Evolutionary conservation across 805 yeast genomes (phyloP), one percentile per base, ranked within the genome.

Genomic region (Scheffersomyces lignosus): DNA sequence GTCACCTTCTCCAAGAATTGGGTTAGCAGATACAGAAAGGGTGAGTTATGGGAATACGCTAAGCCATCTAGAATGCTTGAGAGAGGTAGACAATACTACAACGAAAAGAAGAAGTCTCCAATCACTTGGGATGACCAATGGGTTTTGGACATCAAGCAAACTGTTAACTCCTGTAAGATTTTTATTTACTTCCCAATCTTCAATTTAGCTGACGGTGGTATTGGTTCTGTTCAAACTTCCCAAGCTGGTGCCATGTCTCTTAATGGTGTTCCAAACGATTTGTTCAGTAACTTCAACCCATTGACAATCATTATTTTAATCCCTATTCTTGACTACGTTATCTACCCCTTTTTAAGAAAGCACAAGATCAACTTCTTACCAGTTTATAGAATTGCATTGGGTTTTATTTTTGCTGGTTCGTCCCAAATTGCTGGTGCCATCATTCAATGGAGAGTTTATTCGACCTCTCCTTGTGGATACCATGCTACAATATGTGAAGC

Each of bases 171-270:
- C 18, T 71, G 77, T 53, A 58, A 66, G 43, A 62, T 74, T 47
- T 75, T 75, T 54, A 37, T 65, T 17, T 74, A 65, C 56, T 75
- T 56, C 49, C 58, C 63, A 31, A 52, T 62, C 24, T 64, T 55
- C 48, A 53, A 57, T 41, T 48, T 60, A 57, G 70, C 71, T 41
- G 78, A 75, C 50, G 60, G 70, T 39, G 79, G 79, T 43, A 62
- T 74, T 48, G 77, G 77, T 20, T 58, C 71, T 27, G 54, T 60
- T 43, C 76, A 70, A 50, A 73, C 68, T 39, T 71, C 78, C 3
- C 80, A 75, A 54, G 78, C 80, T 32, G 78, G 77, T 42, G 66
- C 77, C 18, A 73, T 76, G 80, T 54, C 67, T 7, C 60, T 73
- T 20, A 58, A 71, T 20, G 77, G 78, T 31, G 77, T 77, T 47